Conservation (phyloP, 2,329 filamentous ascomycete species). For the Fusarium nisikadoi region DNA sequence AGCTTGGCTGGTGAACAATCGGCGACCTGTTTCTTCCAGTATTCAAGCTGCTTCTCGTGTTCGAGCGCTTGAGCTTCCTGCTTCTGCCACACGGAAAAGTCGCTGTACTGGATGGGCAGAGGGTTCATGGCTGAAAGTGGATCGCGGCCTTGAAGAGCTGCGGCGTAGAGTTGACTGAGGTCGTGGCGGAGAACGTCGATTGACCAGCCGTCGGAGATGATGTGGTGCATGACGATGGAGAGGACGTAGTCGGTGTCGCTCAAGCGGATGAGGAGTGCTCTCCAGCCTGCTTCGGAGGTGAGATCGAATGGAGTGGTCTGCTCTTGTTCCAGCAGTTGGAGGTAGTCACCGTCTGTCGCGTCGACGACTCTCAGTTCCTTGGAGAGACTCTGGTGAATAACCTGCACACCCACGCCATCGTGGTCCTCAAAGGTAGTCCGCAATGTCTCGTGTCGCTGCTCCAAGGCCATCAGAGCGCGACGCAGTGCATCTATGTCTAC, state of each 20-base stretch:
- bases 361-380: constrained; percentile 61
- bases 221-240: constrained; percentile 46
- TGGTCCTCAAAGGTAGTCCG: neutral
- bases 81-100: constrained; percentile 43
- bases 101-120: constrained; percentile 42
- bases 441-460: neutral
- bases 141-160: neutral
- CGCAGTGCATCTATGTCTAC: neutral
- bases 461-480: neutral
- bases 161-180: constrained; percentile 32
- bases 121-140: neutral
- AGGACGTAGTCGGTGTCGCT: constrained; percentile 33
- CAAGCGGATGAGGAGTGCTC: constrained; percentile 15
- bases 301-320: neutral
- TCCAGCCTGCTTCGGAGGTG: neutral
- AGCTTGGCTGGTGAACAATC: constrained; percentile 31
- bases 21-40: constrained; percentile 38
- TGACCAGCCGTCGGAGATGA: constrained; percentile 46
- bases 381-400: neutral
- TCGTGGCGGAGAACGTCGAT: constrained; percentile 38
- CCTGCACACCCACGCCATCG: neutral
- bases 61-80: constrained; percentile 12
- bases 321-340: neutral
- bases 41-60: constrained; percentile 37
- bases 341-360: constrained; percentile 56